Evolutionary conservation across 2,329 filamentous ascomycete species (phyloP), one percentile per base, ranked within the genome.

Genomic region (Zymoseptoria ardabiliae): DNA sequence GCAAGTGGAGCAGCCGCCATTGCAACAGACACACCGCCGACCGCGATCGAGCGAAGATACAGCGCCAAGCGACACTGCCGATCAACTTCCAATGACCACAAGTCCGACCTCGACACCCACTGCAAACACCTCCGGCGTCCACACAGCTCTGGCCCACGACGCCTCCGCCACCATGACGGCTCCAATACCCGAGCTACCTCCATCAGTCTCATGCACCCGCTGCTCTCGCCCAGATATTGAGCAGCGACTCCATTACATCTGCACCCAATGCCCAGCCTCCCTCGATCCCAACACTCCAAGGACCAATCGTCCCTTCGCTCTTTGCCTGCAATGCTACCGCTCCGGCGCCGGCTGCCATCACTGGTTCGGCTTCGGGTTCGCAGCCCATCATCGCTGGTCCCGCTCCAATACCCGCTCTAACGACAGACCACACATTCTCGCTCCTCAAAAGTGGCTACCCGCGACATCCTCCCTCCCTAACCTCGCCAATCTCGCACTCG

Each of bases 161-260:
- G 35, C 35, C 35, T 17, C 17, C 11, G 35, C 35, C 6, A 13
- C 35, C 17, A 5, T 6, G 17, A 3, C 11, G 13, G 35, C 17
- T 45, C 35, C 35, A 7, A 45, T 45, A 2, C 35, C 35, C 35
- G 13, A n/a, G 54, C 50, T 19, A 58, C 53, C 20, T 63, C 58
- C 60, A 17, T 90, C 95, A 69, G 90, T 91, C 0, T 85, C 84
- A 8, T 97, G 93, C 71, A 82, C 85, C 45, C 79, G 83, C 9
- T 97, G 93, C 71, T 76, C 79, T 20, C 87, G 82, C 63, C 69
- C 78, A 5, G 83, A 91, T 61, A 92, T 97, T 45, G 88, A 96
- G 71, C 91, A 96, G 66, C 85, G 90, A 8, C 76, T 96, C 2
- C 90, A 97, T 73, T 96, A 93, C 74, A 89, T 89, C 70, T 97